Evolutionary conservation across 352 stramenopile species (phyloP).

Genomic region (Phytophthora palmivora): DNA sequence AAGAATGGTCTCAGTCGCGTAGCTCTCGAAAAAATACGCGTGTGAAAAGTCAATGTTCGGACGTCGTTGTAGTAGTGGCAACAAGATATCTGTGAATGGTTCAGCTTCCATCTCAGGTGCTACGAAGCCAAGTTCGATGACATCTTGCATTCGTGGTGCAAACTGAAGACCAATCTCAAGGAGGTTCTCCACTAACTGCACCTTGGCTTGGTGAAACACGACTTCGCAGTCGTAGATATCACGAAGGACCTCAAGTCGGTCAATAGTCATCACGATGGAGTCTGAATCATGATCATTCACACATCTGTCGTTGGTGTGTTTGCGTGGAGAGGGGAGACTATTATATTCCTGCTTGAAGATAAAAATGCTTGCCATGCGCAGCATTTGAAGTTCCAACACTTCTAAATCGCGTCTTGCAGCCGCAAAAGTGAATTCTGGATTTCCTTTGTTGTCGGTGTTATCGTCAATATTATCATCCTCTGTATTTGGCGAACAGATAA

Average conservation of each 20-base stretch:
- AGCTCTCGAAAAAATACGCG: conserved; percentile 71
- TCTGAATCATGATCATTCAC: not conserved
- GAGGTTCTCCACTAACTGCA: conserved; percentile 41
- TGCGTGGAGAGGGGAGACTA: conserved; percentile 29
- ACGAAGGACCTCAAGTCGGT: conserved; percentile 60
- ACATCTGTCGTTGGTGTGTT: conserved; percentile 5
- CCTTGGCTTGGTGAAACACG: conserved; percentile 49
- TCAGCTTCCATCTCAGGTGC: not conserved
- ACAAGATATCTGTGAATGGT: conserved; percentile 21
- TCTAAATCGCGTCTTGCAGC: conserved; percentile 47
- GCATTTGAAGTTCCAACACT: conserved; percentile 53
- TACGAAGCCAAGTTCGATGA: conserved; percentile 13
- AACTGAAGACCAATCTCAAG: conserved; percentile 35
- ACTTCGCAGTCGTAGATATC: conserved; percentile 67
- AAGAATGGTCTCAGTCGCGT: conserved; percentile 50
- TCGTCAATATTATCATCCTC: conserved; percentile 5
- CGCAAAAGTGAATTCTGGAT: conserved; percentile 48
- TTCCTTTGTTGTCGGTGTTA: not conserved
- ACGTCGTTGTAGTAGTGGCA: conserved; percentile 32
- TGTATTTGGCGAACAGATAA: conserved; percentile 4
- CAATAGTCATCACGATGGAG: conserved; percentile 39
- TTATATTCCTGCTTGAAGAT: conserved; percentile 55
- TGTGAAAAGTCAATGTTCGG: conserved; percentile 59
- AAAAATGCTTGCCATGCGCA: conserved; percentile 54
- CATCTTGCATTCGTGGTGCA: conserved; percentile 15